Conservation (phyloP, 306 rosid species). For the Notholithocarpus densiflorus region DNA sequence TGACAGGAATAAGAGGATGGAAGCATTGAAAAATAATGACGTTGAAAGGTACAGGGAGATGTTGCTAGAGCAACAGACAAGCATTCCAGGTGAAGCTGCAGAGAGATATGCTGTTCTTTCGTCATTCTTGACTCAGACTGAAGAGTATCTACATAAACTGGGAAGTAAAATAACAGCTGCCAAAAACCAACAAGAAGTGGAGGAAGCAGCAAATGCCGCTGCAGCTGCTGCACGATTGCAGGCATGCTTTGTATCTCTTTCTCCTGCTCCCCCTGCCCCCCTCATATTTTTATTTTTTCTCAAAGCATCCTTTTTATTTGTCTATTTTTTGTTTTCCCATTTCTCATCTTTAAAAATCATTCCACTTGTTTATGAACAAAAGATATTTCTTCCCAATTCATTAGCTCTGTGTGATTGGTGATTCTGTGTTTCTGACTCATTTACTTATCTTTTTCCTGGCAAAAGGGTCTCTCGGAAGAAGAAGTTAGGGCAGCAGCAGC, state of each 20-base stretch:
- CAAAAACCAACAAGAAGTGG: conserved; percentile 86
- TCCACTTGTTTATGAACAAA: not conserved
- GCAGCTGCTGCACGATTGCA: conserved; percentile 90
- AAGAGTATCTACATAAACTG: conserved; percentile 90
- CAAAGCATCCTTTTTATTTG: not conserved
- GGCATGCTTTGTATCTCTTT: conserved; percentile 43
- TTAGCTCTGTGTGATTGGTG: not conserved
- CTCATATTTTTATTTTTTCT: not conserved
- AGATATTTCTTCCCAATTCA: not conserved
- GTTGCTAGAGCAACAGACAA: conserved; percentile 94
- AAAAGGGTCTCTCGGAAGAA: conserved; percentile 97
- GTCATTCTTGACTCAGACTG: conserved; percentile 89
- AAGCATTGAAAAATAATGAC: conserved; percentile 94
- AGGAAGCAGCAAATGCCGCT: conserved; percentile 88
- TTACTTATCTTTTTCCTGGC: conserved; percentile 26
- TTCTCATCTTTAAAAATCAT: not conserved
- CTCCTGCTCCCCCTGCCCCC: not conserved
- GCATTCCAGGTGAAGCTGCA: conserved; percentile 83
- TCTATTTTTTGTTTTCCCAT: not conserved
- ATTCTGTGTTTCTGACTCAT: not conserved
- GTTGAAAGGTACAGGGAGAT: conserved; percentile 97
- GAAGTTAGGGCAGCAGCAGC: conserved; percentile 92
- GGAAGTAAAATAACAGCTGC: conserved; percentile 95
- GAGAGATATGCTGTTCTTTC: conserved; percentile 97
- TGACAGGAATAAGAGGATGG: conserved; percentile 90